Evolutionary conservation across 2,329 filamentous ascomycete genomes (phyloP).

Genomic region (Penicillium occitanis): DNA sequence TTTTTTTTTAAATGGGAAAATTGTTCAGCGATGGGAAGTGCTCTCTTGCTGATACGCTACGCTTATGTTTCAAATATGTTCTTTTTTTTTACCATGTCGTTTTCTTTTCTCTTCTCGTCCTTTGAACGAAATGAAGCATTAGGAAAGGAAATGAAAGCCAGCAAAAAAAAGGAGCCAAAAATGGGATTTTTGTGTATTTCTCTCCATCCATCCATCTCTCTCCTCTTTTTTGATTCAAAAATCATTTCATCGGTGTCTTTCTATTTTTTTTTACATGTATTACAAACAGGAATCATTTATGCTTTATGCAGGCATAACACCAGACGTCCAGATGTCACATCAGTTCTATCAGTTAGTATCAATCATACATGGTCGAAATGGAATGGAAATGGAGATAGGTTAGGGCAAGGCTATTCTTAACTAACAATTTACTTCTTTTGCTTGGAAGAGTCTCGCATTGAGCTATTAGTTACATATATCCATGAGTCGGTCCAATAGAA

Average conservation of each 20-base stretch:
- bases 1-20: slow-evolving; percentile 17
- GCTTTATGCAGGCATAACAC: neutral
- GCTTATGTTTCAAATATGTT: slow-evolving; percentile 18
- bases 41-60: slow-evolving; percentile 22
- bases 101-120: slow-evolving; percentile 12
- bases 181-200: slow-evolving; percentile 14
- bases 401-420: neutral
- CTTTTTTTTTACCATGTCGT: slow-evolving; percentile 5
- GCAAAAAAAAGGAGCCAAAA: slow-evolving; percentile 14
- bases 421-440: neutral
- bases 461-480: slow-evolving; percentile 2
- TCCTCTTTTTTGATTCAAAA: slow-evolving; percentile 2
- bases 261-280: slow-evolving; percentile 11
- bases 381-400: neutral
- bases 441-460: neutral
- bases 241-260: slow-evolving; percentile 11
- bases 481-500: neutral
- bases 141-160: slow-evolving; percentile 3
- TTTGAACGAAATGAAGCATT: neutral
- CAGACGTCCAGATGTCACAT: neutral
- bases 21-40: slow-evolving; percentile 22
- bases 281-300: neutral
- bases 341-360: neutral
- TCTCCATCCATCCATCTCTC: neutral
- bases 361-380: neutral